phyloP scores from a whole-genome alignment of 2,329 filamentous ascomycete genomes.

The Venturia nashicola region DNA sequence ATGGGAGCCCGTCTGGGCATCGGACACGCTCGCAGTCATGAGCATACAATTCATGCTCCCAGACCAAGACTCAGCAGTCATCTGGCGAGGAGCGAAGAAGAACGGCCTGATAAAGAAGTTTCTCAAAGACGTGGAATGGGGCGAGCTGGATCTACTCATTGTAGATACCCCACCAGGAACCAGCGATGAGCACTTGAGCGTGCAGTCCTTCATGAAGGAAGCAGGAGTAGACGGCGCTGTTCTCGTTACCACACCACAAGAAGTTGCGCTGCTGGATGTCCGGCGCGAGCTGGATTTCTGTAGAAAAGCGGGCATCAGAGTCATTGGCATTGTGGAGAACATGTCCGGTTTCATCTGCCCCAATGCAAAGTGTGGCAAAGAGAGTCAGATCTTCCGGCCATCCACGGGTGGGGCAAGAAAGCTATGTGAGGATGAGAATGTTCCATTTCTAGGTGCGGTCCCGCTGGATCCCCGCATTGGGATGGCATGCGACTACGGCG shows the following conservation, averaged over 20 bases:
- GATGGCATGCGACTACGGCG: conserved; percentile 93
- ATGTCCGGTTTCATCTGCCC: conserved; percentile 97
- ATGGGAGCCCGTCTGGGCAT: conserved; percentile 90
- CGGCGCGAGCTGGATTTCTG: conserved; percentile 98
- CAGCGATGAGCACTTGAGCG: conserved; percentile 86
- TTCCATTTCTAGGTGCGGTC: conserved; percentile 81
- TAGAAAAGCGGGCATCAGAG: conserved; percentile 76
- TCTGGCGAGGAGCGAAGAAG: conserved; percentile 97
- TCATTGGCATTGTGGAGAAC: conserved; percentile 89
- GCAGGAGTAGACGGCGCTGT: conserved; percentile 89
- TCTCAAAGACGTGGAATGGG: conserved; percentile 96
- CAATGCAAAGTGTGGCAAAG: conserved; percentile 57
- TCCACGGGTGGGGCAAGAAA: conserved; percentile 78
- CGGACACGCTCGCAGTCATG: conserved; percentile 88
- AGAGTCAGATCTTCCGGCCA: conserved; percentile 74
- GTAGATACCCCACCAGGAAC: conserved; percentile 95
- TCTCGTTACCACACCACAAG: conserved; percentile 87
- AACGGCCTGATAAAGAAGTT: conserved; percentile 98
- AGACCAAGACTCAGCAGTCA: conserved; percentile 84
- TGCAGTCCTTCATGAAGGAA: conserved; percentile 84
- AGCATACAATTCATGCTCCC: conserved; percentile 98
- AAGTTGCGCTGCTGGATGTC: conserved; percentile 84
- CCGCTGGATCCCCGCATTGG: conserved; percentile 88
- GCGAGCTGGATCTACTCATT: conserved; percentile 80
- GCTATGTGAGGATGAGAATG: conserved; percentile 72